Base-by-base conservation (phyloP, 139 green algal genomes). In the Asterochloris sp. region DNA sequence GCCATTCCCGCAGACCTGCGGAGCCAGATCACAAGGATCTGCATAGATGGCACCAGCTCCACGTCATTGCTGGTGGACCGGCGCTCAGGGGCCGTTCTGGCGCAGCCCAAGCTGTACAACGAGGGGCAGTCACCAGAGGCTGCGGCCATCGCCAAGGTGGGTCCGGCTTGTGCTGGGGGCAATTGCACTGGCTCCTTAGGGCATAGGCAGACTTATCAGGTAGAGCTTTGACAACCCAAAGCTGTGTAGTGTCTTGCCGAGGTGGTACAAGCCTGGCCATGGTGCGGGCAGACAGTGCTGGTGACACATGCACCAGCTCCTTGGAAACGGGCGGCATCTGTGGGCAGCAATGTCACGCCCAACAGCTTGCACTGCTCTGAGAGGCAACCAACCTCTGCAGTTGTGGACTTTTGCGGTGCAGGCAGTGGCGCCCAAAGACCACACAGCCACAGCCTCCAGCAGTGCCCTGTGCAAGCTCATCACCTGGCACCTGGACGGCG, bases 391-490 rank as follows among this genome's bases (percentile, higher is more conserved):
- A 69, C 11, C 23, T 12, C 11, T 69, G 23, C 24, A 24, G 69
- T 1, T 47, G 14, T n/a, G 19, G 15, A 19, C 24, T 16, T 9
- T 78, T 16, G 69, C 27, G 0, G 86, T 90, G 60, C 88, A 92
- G 89, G 81, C 82, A 12, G 92, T 98, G 12, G 93, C 91, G 0
- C 93, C 94, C 0, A 28, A 85, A 13, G 80, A 88, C 10, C 94
- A 98, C 91, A 96, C 93, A 0, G 91, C 91, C 16, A 89, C 87
- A 0, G 91, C 94, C 0, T 82, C 90, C 73, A 98, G 95, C 29
- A 97, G 93, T 60, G 95, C 95, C 0, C 89, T 98, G 62, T 94
- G 88, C 88, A 98, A 98, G 87, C 83, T 98, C 23, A 78, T 97
- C 54, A 85, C 85, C 0, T 98, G 94, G 93, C 87, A 95, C 80